Base-by-base conservation (phyloP, 108 stramenopile genomes). In the Asterionellopsis glacialis region DNA sequence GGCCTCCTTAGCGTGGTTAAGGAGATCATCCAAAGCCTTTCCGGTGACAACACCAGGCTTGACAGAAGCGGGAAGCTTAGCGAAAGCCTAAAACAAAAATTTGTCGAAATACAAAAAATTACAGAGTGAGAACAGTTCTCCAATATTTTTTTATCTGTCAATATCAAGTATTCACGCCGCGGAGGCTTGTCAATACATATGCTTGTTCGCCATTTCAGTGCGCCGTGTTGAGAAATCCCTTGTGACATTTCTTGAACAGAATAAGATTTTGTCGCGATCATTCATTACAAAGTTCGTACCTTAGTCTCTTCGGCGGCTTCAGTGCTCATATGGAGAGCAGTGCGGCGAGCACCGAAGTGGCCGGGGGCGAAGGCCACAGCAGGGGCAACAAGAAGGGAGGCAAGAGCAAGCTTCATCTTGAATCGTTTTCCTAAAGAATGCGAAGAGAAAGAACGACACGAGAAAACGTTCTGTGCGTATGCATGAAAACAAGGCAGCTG, bases 1-100 rank as follows among this genome's bases (percentile, higher is more conserved):
- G 43, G 45, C 69, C 45, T 75, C 71, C 84, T 94, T 94, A 57
- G 93, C 93, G 69, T 74, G 65, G 48, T 89, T 72, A 49, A 94
- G 82, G 52, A 94, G 84, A 63, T 94, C 93, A 16, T 83, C 75
- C 45, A 90, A 79, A 19, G 93, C 93, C 54, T 82, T 52, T 62
- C 95, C 95, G 50, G 89, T 94, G 70, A 96, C 88, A 68, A 94
- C 88, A 72, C 89, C 93, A 55, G 88, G 85, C 79, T 94, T 90
- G 68, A 94, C 79, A 27, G 89, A 76, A 43, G 89, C 87, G 47
- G 91, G 91, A 47, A 93, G 81, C 79, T 90, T 90, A 48, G 91
- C 78, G 81, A 86, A 93, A 33, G 33, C 6, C 84, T 80, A 53
- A 69, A 52, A 40, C 21, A 41, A 18, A 39, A 33, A 43, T 51